Evolutionary conservation across 495 filamentous ascomycete species (phyloP).

Genomic region (Hypoxylon perforatum): DNA sequence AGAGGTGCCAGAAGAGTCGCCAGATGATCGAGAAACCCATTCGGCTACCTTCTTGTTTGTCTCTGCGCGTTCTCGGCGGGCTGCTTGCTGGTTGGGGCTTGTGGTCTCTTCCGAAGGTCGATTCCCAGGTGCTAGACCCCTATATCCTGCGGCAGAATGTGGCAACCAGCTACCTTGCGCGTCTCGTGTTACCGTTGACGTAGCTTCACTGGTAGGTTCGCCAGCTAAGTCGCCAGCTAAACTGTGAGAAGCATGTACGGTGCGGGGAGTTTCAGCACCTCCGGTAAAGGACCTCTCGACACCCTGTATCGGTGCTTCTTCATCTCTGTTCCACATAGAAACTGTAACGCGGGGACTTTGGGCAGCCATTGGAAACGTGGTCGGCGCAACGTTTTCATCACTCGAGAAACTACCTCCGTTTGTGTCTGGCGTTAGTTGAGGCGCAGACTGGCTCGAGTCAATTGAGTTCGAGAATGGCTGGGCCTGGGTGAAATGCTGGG

Average conservation of each 20-base stretch:
- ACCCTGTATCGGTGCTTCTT: conserved; percentile 42
- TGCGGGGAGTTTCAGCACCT: conserved; percentile 29
- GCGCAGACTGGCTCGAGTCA: conserved; percentile 40
- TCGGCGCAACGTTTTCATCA: conserved; percentile 56
- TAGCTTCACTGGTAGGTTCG: conserved; percentile 20
- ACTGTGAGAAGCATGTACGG: conserved; percentile 29
- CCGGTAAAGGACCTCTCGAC: conserved; percentile 43
- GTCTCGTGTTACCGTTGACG: conserved; percentile 44
- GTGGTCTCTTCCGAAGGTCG: conserved; percentile 51
- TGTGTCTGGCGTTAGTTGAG: conserved; percentile 60
- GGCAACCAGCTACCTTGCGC: conserved; percentile 52
- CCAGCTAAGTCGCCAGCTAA: conserved; percentile 43
- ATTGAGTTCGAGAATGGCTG: conserved; percentile 43
- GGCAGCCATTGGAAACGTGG: conserved; percentile 49
- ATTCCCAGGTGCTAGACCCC: conserved; percentile 55
- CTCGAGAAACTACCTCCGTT: conserved; percentile 60
- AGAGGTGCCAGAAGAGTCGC: conserved; percentile 8
- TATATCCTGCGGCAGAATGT: conserved; percentile 48
- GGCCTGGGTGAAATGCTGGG: conserved; percentile 28
- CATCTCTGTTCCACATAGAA: conserved; percentile 58
- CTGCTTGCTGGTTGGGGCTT: conserved; percentile 54
- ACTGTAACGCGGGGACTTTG: conserved; percentile 62
- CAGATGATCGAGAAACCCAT: conserved; percentile 51
- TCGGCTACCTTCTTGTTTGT: conserved; percentile 54
- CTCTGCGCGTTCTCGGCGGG: conserved; percentile 47